Evolutionary conservation across 106 monocot genomes (phyloP).

Genomic region (Dendrobium nobile): DNA sequence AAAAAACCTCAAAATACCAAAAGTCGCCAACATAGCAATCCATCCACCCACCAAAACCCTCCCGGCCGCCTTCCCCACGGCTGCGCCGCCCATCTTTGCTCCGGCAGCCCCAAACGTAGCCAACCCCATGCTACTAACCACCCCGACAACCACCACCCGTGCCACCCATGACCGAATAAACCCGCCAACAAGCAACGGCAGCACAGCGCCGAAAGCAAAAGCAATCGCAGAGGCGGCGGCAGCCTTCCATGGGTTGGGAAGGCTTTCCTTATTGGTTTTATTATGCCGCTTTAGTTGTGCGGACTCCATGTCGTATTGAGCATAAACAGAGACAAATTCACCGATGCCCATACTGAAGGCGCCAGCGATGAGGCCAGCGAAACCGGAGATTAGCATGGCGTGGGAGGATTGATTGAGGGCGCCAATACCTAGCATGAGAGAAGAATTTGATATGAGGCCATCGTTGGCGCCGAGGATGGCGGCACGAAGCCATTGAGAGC

Average conservation of each 20-base stretch:
- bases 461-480: slow-evolving; percentile 79
- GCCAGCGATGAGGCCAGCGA: slow-evolving; percentile 64
- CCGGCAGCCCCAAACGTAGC: slow-evolving; percentile 29
- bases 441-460: slow-evolving; percentile 61
- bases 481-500: slow-evolving; percentile 76
- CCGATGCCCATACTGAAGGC: slow-evolving; percentile 87
- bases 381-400: slow-evolving; percentile 58
- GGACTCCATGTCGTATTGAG: slow-evolving; percentile 46
- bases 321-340: slow-evolving; percentile 61
- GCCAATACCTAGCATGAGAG: slow-evolving; percentile 73
- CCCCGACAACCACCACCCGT: slow-evolving; percentile 21
- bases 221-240: slow-evolving; percentile 38
- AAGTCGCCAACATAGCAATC: slow-evolving; percentile 29
- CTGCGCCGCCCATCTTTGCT: slow-evolving; percentile 23
- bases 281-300: slow-evolving; percentile 9
- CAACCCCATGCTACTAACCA: slow-evolving; percentile 22
- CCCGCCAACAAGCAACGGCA: slow-evolving; percentile 33
- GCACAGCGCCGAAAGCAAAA: slow-evolving; percentile 24
- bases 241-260: slow-evolving; percentile 33
- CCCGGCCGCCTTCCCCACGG: slow-evolving; percentile 15
- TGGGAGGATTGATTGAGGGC: slow-evolving; percentile 26
- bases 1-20: slow-evolving; percentile 11
- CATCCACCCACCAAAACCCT: slow-evolving; percentile 36
- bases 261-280: neutral
- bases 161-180: slow-evolving; percentile 21